Evolutionary conservation across 1,284 basidiomycete species (phyloP), one percentile per base, ranked within the genome.

Genomic region (Cutaneotrichosporon spelunceum): DNA sequence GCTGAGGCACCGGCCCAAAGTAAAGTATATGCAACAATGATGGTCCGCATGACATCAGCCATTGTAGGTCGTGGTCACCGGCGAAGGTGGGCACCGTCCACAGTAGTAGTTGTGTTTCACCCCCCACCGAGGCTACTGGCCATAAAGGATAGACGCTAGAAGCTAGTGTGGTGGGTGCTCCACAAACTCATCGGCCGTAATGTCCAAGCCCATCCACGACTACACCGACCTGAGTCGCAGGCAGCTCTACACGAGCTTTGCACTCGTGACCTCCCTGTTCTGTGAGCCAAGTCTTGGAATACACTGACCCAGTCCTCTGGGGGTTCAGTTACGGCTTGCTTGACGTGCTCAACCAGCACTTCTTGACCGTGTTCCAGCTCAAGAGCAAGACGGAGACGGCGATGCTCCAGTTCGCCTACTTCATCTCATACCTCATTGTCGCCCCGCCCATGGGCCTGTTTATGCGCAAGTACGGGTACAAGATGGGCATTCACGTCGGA

Each of bases 391-490:
- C 62, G 1, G 63, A 73, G 52, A 65, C 68, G 19, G 72, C 73
- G 2, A 60, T 72, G n/a, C 64, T 75, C 8, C 73, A 73, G 55
- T 74, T 73, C 44, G 70, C 73, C 33, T 72, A 73, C 58, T 73
- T 72, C 45, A 57, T 69, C 26, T 59, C 69, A 10, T 65, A 65
- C 44, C 61, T 74, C 2, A 48, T 71, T 26, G 68, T 69, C 13
- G 65, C 69, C 2, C 72, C 72, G 24, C 69, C 69, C 4, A 72
- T 72, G 69, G 70, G 71, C 21, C 39, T 72, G 4, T 67, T 73
- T 56, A 75, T 75, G 72, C 63, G 70, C 14, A 62, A 59, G 27
- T 66, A 65, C 47, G 72, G 72, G 21, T 75, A 75, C 68, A 73
- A 72, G 62, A 57, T 26, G 13, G 72, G 73, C 10, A 75, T 75